phyloP scores from a whole-genome alignment of 2,329 filamentous ascomycete species.

The Aspergillus sp. region DNA sequence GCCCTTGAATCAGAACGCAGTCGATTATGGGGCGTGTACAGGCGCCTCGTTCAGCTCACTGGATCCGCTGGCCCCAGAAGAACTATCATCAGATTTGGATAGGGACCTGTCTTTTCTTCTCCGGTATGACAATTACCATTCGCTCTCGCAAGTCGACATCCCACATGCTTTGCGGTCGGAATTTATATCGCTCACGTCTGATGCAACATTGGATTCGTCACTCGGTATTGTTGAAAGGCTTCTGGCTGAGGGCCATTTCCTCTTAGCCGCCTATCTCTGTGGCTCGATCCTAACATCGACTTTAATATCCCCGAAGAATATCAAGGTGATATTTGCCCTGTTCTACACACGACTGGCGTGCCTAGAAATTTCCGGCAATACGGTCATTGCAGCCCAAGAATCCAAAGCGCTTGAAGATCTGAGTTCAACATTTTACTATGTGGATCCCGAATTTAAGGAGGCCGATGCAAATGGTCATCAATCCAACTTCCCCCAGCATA shows the following conservation, averaged over 20 bases:
- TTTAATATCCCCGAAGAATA: slow-evolving; percentile 50
- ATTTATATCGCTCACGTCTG: slow-evolving; percentile 60
- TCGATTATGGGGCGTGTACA: slow-evolving; percentile 20
- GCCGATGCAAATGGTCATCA: slow-evolving; percentile 57
- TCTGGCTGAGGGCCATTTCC: slow-evolving; percentile 72
- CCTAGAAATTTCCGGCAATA: slow-evolving; percentile 74
- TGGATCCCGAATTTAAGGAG: slow-evolving; percentile 29
- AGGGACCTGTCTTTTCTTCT: slow-evolving; percentile 82
- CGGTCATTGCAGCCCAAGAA: slow-evolving; percentile 65
- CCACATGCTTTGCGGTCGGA: slow-evolving; percentile 69
- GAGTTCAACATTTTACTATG: slow-evolving; percentile 55
- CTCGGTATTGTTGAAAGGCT: slow-evolving; percentile 60
- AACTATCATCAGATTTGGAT: slow-evolving; percentile 41
- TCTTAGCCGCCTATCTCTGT: slow-evolving; percentile 65
- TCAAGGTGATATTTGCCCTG: slow-evolving; percentile 69
- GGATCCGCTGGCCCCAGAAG: slow-evolving; percentile 34
- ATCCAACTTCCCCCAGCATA: slow-evolving; percentile 64
- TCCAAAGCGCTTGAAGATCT: slow-evolving; percentile 63
- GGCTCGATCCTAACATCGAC: slow-evolving; percentile 45
- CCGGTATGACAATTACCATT: slow-evolving; percentile 78
- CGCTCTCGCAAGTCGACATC: slow-evolving; percentile 64
- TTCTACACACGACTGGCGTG: slow-evolving; percentile 81
- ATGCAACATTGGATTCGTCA: slow-evolving; percentile 51
- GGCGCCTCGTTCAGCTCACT: slow-evolving; percentile 34
- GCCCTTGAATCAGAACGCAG: slow-evolving; percentile 14